Evolutionary conservation across 2,329 filamentous ascomycete genomes (phyloP).

Genomic region (Didymella sp.): DNA sequence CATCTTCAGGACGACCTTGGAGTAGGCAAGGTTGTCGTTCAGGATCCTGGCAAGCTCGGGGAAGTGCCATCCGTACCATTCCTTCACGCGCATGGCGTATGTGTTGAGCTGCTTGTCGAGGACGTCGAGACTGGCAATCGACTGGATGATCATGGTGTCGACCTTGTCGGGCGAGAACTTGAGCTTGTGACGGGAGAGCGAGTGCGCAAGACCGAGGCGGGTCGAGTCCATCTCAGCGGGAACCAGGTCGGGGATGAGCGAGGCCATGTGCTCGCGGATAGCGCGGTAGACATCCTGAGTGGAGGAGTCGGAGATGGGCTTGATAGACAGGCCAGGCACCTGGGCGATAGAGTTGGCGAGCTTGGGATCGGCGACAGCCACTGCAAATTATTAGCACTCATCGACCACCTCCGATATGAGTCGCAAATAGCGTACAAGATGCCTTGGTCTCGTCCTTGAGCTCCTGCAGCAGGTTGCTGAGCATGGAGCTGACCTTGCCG

Average conservation of each 20-base stretch:
- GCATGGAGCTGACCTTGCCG: conserved; percentile 90
- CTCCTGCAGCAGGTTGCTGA: conserved; percentile 80
- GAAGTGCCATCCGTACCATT: conserved; percentile 99
- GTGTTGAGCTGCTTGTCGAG: conserved; percentile 99
- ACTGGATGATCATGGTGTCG: conserved; percentile 99
- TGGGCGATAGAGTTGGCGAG: conserved; percentile 90
- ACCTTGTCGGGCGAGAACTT: conserved; percentile 99
- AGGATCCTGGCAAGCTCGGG: conserved; percentile 96
- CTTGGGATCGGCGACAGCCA: conserved; percentile 93
- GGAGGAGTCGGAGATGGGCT: conserved; percentile 79
- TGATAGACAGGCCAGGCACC: conserved; percentile 84
- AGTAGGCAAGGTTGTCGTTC: conserved; percentile 78
- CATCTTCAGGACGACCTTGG: conserved; percentile 84
- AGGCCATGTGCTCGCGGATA: conserved; percentile 88
- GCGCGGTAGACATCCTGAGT: conserved; percentile 92
- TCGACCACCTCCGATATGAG: neutral
- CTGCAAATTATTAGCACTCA: conserved; percentile 27
- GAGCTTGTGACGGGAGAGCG: conserved; percentile 89
- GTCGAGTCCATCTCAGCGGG: conserved; percentile 90
- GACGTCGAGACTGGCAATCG: conserved; percentile 86
- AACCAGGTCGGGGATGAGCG: conserved; percentile 86
- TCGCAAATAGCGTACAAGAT: conserved; percentile 57
- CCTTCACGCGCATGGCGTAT: conserved; percentile 98
- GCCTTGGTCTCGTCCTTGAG: conserved; percentile 98
- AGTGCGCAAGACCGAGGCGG: conserved; percentile 95